Evolutionary conservation across 176 grass and related monocot species (phyloP), one percentile per base, ranked within the genome.

Genomic region (Panicum miliaceum): DNA sequence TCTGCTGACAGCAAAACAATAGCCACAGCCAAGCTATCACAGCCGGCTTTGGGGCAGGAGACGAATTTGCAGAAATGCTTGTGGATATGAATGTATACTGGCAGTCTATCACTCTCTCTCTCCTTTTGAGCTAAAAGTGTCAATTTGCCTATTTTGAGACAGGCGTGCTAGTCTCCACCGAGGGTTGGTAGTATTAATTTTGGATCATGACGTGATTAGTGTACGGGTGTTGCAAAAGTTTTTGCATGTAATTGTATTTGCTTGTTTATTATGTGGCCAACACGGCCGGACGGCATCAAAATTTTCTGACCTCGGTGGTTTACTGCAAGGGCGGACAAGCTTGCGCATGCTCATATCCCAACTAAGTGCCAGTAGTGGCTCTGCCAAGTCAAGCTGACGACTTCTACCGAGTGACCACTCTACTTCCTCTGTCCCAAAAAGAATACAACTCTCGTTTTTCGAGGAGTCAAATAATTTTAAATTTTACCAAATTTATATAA

Each of bases 151-250:
- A 6, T 53, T 82, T 62, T n/a, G 4, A 41, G 64, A 16, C 20
- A 63, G 80, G 86, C 58, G 81, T 88, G 66, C 66, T 35, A 7
- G 19, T 14, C 57, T 73, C 75, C 81, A 79, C 74, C 37, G 25
- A 78, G 60, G 41, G 7, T n/a, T n/a, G n/a, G n/a, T n/a, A n/a
- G n/a, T n/a, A n/a, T n/a, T n/a, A n/a, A n/a, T 32, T 32, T 32
- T 32, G 29, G 29, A 32, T 32, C 29, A 32, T 32, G 7, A 42
- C 1, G 41, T 42, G 41, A 26, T 2, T 61, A 25, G 7, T 54
- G 52, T 2, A 54, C 18, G 7, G 19, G 20, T 58, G 7, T 20
- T 58, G 6, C 54, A 57, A n/a, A 57, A 9, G 54, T 57, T n/a
- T 57, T n/a, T 9, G 54, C 54, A 9, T 57, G 20, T n/a, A 20